Evolutionary conservation across 768 basidiomycete species (phyloP).

Genomic region (Pulveroboletus ravenelii): DNA sequence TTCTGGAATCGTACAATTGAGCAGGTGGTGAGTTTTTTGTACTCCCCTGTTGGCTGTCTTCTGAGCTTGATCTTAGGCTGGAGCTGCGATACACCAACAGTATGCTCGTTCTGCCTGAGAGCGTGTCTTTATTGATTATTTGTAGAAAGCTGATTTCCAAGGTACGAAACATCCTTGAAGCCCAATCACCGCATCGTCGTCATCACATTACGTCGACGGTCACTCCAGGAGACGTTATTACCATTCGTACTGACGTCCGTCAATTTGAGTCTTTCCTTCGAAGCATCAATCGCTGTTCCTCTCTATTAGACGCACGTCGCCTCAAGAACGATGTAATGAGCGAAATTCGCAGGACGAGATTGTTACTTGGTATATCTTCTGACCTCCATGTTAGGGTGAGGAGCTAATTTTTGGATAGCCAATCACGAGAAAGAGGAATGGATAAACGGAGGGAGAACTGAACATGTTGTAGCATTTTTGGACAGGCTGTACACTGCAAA

Average conservation of each 20-base stretch:
- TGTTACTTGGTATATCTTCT: conserved; percentile 54
- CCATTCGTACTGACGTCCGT: conserved; percentile 70
- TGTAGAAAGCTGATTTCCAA: conserved; percentile 78
- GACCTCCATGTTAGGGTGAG: not conserved
- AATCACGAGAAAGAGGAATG: conserved; percentile 85
- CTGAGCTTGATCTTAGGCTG: conserved; percentile 40
- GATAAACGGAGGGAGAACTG: conserved; percentile 82
- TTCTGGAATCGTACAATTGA: conserved; percentile 96
- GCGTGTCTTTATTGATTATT: conserved; percentile 2
- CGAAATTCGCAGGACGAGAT: conserved; percentile 81
- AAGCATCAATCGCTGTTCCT: conserved; percentile 77
- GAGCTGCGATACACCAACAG: conserved; percentile 68
- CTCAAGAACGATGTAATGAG: conserved; percentile 89
- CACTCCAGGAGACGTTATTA: conserved; percentile 60
- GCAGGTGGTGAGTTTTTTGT: conserved; percentile 65
- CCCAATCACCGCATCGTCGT: conserved; percentile 61
- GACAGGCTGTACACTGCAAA: conserved; percentile 88
- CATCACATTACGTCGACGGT: conserved; percentile 38
- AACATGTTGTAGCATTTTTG: conserved; percentile 81
- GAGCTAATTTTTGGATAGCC: conserved; percentile 38
- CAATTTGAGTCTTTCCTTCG: conserved; percentile 90
- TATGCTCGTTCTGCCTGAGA: conserved; percentile 25
- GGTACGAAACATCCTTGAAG: conserved; percentile 79
- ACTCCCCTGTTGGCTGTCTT: not conserved
- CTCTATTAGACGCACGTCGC: conserved; percentile 82